phyloP scores from a whole-genome alignment of 192 early-diverging fungal species.

The Kickxella alabastrina region DNA sequence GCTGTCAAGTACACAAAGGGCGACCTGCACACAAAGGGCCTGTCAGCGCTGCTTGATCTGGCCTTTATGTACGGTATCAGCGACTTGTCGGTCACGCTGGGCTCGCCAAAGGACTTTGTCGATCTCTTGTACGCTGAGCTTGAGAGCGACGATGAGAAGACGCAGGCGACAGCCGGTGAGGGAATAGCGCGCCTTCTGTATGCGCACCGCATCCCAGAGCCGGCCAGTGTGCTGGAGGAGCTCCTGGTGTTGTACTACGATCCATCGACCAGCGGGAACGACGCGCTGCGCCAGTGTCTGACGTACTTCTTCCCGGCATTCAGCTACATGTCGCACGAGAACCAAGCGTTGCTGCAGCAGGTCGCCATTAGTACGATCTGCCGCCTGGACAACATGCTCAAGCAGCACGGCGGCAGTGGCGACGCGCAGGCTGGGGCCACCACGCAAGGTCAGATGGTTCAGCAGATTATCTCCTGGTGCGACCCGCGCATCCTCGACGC shows the following conservation, averaged over 20 bases:
- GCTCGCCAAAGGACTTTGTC: slow-evolving; percentile 45
- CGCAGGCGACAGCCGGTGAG: slow-evolving; percentile 72
- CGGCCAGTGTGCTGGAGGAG: slow-evolving; percentile 55
- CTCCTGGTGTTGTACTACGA: slow-evolving; percentile 83
- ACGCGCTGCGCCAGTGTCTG: slow-evolving; percentile 78
- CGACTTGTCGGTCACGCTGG: slow-evolving; percentile 43
- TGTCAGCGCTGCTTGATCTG: slow-evolving; percentile 61
- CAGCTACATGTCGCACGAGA: slow-evolving; percentile 69
- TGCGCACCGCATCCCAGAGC: slow-evolving; percentile 51
- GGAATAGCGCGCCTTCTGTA: slow-evolving; percentile 73
- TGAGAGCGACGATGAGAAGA: slow-evolving; percentile 52
- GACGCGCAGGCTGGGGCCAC: slow-evolving; percentile 25
- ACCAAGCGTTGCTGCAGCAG: slow-evolving; percentile 64
- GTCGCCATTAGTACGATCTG: slow-evolving; percentile 49
- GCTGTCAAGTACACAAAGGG: slow-evolving; percentile 47
- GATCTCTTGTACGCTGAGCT: slow-evolving; percentile 55
- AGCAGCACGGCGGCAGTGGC: slow-evolving; percentile 23
- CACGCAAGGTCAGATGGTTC: slow-evolving; percentile 59
- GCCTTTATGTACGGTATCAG: slow-evolving; percentile 50
- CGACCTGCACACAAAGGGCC: slow-evolving; percentile 61
- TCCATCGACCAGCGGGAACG: slow-evolving; percentile 61
- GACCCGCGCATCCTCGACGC: slow-evolving; percentile 67
- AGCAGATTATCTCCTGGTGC: slow-evolving; percentile 74
- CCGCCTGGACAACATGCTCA: slow-evolving; percentile 33
- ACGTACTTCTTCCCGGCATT: slow-evolving; percentile 85